Percentiles rank a stretch among this genome's conserved stretches.
These are phyloP conservation scores for Eucalyptus regnans DNA, from an alignment of 345 rosid species.

Conservation along the genomic window DNA sequence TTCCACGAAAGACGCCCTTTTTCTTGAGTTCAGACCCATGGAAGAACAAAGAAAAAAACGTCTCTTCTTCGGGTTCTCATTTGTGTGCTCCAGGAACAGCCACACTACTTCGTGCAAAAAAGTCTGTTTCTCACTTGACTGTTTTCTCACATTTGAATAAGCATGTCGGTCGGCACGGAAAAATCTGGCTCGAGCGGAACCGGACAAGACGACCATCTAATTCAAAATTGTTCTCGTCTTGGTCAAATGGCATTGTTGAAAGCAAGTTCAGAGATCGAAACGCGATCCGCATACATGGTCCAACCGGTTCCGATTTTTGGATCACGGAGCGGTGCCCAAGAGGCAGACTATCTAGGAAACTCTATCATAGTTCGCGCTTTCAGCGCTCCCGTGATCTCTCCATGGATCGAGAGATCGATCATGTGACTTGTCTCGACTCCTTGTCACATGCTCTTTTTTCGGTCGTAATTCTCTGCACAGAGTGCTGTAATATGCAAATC, in stretches of 20 bases:
- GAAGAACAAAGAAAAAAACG: not conserved
- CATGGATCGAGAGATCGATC: not conserved
- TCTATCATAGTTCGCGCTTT: not conserved
- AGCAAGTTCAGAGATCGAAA: not conserved
- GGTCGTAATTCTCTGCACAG: not conserved
- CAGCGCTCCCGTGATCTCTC: fast-evolving
- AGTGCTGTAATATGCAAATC: not conserved
- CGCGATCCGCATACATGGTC: no score
- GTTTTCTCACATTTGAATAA: not conserved
- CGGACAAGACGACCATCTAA: not conserved
- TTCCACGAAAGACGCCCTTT: not conserved
- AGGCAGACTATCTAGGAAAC: not conserved
- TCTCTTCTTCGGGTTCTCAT: not conserved
- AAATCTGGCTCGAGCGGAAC: not conserved
- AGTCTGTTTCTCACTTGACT: not conserved
- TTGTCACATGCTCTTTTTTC: not conserved
- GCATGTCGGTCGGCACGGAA: not conserved
- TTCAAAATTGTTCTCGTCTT: not conserved
- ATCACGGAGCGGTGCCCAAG: no score
- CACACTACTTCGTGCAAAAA: not conserved
- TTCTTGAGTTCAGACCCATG: not conserved
- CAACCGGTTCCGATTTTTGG: no score
- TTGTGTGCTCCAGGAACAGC: not conserved
- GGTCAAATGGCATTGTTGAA: not conserved
- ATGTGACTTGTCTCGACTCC: not conserved